These are phyloP conservation scores for Bullera alba DNA, from an alignment of 768 basidiomycete genomes.

Conservation along the genomic window DNA sequence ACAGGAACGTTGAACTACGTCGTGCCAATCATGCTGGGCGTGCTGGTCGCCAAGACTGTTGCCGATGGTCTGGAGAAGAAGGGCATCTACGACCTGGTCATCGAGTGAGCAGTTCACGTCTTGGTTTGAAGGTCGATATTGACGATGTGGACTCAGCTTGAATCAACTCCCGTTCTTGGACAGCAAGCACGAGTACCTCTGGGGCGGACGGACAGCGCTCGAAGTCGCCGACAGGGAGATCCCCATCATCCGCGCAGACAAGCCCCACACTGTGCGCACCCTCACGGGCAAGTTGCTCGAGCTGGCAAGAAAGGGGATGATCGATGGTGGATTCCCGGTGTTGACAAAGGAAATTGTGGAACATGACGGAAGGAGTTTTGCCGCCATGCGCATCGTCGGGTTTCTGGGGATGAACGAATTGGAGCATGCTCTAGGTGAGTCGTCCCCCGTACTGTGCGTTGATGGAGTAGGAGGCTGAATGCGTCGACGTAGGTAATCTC, in stretches of 20 bases:
- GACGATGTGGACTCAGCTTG: conserved; percentile 49
- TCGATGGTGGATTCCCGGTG: conserved; percentile 77
- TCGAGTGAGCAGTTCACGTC: conserved; percentile 55
- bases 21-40: conserved; percentile 46
- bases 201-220: conserved; percentile 66
- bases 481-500: background rate
- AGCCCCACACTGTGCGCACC: conserved; percentile 66
- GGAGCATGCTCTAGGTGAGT: conserved; percentile 80
- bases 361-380: conserved; percentile 2
- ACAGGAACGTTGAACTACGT: conserved; percentile 89
- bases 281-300: conserved; percentile 67
- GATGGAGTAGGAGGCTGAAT: background rate
- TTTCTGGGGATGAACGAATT: conserved; percentile 90
- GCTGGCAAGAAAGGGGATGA: conserved; percentile 51
- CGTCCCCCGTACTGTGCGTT: background rate
- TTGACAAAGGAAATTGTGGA: conserved; percentile 51
- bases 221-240: conserved; percentile 66
- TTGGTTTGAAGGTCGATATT: background rate
- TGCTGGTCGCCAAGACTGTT: conserved; percentile 83
- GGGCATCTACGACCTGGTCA: conserved; percentile 94
- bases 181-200: conserved; percentile 78
- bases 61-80: conserved; percentile 84
- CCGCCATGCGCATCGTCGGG: conserved; percentile 61
- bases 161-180: conserved; percentile 88
- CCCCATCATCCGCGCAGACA: conserved; percentile 65